Base-by-base conservation (phyloP, 257 asterid genomes). In the Catharanthus roseus region DNA sequence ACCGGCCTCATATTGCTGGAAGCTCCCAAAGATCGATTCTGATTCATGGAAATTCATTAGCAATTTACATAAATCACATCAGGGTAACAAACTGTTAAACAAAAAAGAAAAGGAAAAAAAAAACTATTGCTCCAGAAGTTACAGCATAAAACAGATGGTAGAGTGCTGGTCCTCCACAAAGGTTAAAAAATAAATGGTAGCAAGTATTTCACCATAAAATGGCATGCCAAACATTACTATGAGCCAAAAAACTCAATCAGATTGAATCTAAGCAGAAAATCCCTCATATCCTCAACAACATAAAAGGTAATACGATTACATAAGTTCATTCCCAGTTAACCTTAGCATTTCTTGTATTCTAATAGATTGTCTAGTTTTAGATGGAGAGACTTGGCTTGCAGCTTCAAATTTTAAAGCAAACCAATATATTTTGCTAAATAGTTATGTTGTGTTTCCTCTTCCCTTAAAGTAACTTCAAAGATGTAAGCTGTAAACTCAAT, bases 1-100 rank as follows among this genome's bases (percentile, higher is more conserved):
- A 93, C 55, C 57, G 93, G 90, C 91, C 75, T 89, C 92, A 87
- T 93, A 68, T 77, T 81, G 71, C 38, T 62, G 38, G 24, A 33
- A 67, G 56, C 42, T 67, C 65, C 47, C 21, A 12, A 69, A 42
- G 31, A 75, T 41, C 72, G 39, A 45, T 0, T 42, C 10, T 67
- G 15, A 44, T 41, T 6, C 56, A 7, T n/a, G 49, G 44, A 26
- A 29, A n/a, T n/a, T n/a, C n/a, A 63, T 36, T 4, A 18, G 36
- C 23, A 24, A 10, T 54, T 38, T 38, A 58, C n/a, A 29, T n/a
- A 34, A 1, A 47, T 5, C 21, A 47, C 3, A 1, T 51, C 21
- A 10, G 42, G 3, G 42, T 38, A 44, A 15, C 15, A 47, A 34
- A 36, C 21, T n/a, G n/a, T n/a, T n/a, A n/a, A n/a, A n/a, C n/a